Percentiles rank a stretch among this genome's conserved stretches.
Conservation (phyloP, 768 basidiomycete genomes). For the Imleria badia region DNA sequence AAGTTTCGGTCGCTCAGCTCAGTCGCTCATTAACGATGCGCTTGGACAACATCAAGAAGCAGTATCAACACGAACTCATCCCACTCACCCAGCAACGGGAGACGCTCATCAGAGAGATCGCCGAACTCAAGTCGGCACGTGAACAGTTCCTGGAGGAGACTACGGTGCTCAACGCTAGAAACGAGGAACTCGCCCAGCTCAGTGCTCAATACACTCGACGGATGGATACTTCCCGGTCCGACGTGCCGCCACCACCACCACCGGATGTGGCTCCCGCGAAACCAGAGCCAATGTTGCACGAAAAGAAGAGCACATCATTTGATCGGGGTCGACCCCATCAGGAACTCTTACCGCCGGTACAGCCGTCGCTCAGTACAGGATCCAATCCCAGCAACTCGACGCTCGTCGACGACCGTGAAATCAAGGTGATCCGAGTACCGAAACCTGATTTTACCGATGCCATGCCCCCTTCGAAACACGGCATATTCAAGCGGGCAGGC, state of each 20-base stretch:
- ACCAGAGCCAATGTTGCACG: conserved; percentile 11
- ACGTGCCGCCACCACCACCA: conserved; percentile 9
- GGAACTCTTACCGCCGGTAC: conserved; percentile 7
- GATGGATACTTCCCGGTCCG: conserved; percentile 48
- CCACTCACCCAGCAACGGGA: conserved; percentile 84
- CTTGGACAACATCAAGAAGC: conserved; percentile 81
- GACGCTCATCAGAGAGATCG: conserved; percentile 72
- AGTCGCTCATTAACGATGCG: conserved; percentile 78
- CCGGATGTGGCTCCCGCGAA: conserved; percentile 8
- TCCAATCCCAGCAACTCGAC: conserved; percentile 21
- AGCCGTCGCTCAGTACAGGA: conserved; percentile 17
- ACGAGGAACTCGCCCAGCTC: conserved; percentile 89
- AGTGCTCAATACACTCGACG: conserved; percentile 80
- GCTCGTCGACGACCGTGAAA: conserved; percentile 29
- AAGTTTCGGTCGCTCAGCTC: conserved; percentile 43
- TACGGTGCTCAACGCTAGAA: conserved; percentile 83
- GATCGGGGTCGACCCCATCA: conserved; percentile 21
- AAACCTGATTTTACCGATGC: conserved; percentile 39
- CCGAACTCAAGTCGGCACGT: conserved; percentile 81
- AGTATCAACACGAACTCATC: conserved; percentile 85
- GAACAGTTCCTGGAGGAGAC: conserved; percentile 92
- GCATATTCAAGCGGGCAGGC: conserved; percentile 74
- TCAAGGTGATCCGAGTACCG: conserved; percentile 27
- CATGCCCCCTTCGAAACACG: conserved; percentile 51
- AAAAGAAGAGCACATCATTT: conserved; percentile 32